phyloP scores from a whole-genome alignment of 139 green algal genomes.

The Chlamydomonas incerta region DNA sequence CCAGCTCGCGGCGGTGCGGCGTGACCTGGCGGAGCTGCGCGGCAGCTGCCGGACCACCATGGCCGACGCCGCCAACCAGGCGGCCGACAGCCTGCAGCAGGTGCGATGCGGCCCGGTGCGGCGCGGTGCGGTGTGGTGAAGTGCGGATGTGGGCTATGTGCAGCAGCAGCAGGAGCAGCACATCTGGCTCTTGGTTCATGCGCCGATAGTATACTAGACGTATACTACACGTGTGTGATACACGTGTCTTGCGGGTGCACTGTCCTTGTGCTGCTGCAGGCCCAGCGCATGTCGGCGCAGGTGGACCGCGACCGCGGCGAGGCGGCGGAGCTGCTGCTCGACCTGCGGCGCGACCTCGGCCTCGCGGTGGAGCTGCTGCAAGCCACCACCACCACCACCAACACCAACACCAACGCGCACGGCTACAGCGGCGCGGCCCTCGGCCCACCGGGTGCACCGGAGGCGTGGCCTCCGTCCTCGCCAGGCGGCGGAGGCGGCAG shows the following conservation, averaged over 20 bases:
- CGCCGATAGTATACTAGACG: no score
- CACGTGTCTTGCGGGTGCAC: no score
- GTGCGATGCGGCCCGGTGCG: no score
- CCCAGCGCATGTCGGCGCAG: neutral
- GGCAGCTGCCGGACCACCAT: neutral
- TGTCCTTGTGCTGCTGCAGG: neutral
- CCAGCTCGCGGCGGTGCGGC: conserved; percentile 18
- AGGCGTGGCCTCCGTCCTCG: no score
- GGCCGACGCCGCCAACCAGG: neutral
- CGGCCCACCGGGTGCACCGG: no score
- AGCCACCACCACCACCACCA: neutral
- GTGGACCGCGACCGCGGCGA: conserved; percentile 13
- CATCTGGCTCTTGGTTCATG: no score
- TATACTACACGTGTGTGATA: no score
- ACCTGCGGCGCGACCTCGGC: neutral
- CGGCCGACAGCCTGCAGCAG: conserved; percentile 12
- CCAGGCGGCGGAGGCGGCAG: neutral
- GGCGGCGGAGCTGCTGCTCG: neutral
- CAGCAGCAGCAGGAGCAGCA: no score
- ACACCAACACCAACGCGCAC: neutral
- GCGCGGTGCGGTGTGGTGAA: no score
- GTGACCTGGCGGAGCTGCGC: conserved; percentile 17
- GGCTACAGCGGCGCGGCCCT: no score
- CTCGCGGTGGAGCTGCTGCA: neutral
- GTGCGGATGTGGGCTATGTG: no score